Percentiles rank a stretch among this genome's conserved stretches.
Evolutionary conservation across 2,329 filamentous ascomycete genomes (phyloP).

Genomic region (Pyricularia sp.): DNA sequence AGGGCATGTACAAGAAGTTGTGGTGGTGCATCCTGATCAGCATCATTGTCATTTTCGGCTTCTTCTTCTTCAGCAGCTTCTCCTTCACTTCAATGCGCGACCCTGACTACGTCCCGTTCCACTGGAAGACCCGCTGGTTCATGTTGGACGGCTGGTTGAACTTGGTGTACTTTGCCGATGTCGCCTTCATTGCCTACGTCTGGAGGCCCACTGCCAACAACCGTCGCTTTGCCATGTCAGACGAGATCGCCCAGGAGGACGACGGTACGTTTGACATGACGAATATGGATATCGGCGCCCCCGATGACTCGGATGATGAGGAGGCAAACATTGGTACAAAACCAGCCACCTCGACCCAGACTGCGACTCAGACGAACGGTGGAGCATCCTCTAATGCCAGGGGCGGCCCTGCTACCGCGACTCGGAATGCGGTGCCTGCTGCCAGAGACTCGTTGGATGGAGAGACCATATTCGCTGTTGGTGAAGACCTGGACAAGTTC

Average conservation of each 20-base stretch:
- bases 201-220: conserved; percentile 98
- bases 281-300: conserved; percentile 81
- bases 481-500: conserved; percentile 74
- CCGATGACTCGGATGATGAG: conserved; percentile 54
- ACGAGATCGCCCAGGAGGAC: conserved; percentile 97
- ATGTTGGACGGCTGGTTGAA: conserved; percentile 96
- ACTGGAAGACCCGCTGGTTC: conserved; percentile 98
- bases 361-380: conserved; percentile 8
- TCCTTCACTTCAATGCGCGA: conserved; percentile 79
- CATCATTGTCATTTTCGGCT: conserved; percentile 92
- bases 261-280: conserved; percentile 92
- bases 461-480: conserved; percentile 93
- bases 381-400: conserved; percentile 10
- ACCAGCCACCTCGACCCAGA: conserved; percentile 9
- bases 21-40: conserved; percentile 96
- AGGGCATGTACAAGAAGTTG: conserved; percentile 92
- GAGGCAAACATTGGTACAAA: conserved; percentile 39
- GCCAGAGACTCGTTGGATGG: conserved; percentile 58
- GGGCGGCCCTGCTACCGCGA: conserved; percentile 21
- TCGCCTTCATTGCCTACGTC: conserved; percentile 86
- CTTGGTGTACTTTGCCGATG: conserved; percentile 88
- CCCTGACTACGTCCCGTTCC: conserved; percentile 85
- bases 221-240: conserved; percentile 94
- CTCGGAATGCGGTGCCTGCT: not conserved
- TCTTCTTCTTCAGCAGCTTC: conserved; percentile 98